Percentiles rank a stretch among this genome's conserved stretches.
phyloP scores from a whole-genome alignment of 352 stramenopile genomes.

The Phytophthora ramorum region DNA sequence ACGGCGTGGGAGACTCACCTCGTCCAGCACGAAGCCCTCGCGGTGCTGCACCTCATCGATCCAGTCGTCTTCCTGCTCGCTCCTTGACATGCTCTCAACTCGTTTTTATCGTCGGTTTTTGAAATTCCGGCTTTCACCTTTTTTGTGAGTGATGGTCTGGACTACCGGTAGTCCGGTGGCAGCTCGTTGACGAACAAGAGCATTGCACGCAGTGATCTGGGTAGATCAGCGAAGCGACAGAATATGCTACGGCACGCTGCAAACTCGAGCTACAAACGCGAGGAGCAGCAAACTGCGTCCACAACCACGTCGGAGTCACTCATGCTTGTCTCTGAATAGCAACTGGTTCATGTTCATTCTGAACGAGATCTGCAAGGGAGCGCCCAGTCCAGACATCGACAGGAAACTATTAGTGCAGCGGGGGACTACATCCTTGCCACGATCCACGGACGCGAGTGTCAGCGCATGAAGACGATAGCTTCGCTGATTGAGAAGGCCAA shows the following conservation, averaged over 20 bases:
- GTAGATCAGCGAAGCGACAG: too few relatives aligned
- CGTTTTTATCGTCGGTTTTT: conserved; percentile 27
- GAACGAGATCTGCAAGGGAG: too few relatives aligned
- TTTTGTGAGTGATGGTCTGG: background rate
- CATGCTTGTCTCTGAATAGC: too few relatives aligned
- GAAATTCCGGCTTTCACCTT: background rate
- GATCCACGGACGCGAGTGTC: conserved; percentile 49
- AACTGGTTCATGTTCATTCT: too few relatives aligned
- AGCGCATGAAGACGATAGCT: conserved; percentile 60
- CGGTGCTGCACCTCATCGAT: conserved; percentile 50
- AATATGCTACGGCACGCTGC: too few relatives aligned
- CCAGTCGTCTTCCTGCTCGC: conserved; percentile 74
- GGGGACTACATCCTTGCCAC: conserved; percentile 53
- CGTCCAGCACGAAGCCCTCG: conserved; percentile 60
- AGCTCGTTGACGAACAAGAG: too few relatives aligned
- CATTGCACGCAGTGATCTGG: too few relatives aligned
- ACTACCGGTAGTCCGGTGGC: too few relatives aligned
- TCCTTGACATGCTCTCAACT: conserved; percentile 49
- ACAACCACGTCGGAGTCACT: too few relatives aligned
- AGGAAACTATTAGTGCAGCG: conserved; percentile 33
- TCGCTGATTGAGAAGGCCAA: conserved; percentile 66
- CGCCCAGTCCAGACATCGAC: conserved; percentile 12
- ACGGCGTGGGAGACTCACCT: conserved; percentile 41
- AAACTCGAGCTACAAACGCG: too few relatives aligned
- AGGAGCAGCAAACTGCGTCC: too few relatives aligned